These are phyloP conservation scores for Tuber aestivum DNA, from an alignment of 495 filamentous ascomycete species.

Conservation along the genomic window DNA sequence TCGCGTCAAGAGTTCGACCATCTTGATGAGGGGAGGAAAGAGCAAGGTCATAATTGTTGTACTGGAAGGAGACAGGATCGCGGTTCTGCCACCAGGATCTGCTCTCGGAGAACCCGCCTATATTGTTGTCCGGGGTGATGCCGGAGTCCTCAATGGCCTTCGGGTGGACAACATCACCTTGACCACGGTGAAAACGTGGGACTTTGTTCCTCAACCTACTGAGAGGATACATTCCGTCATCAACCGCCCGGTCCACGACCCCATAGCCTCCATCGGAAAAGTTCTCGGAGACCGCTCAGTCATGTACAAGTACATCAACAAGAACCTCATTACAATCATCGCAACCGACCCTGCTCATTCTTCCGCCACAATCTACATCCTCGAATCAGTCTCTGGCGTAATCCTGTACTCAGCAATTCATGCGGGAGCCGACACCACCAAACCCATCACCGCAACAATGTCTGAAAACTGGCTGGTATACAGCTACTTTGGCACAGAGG, in stretches of 20 bases:
- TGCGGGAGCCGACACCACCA: conserved; percentile 63
- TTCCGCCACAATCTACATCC: conserved; percentile 65
- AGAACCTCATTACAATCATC: conserved; percentile 75
- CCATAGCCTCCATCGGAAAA: conserved; percentile 88
- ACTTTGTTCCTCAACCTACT: conserved; percentile 60
- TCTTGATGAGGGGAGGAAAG: conserved; percentile 48
- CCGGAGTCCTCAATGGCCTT: conserved; percentile 59
- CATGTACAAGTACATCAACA: conserved; percentile 93
- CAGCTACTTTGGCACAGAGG: conserved; percentile 60
- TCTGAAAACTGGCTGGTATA: conserved; percentile 96
- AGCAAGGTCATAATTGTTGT: conserved; percentile 33
- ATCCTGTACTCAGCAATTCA: conserved; percentile 67
- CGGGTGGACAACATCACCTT: conserved; percentile 41
- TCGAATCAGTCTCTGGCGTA: conserved; percentile 80
- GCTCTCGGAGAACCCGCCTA: conserved; percentile 28
- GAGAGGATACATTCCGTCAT: conserved; percentile 63
- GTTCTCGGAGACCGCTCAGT: conserved; percentile 87
- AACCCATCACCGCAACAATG: conserved; percentile 68
- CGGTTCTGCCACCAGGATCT: conserved; percentile 26
- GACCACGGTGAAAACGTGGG: conserved; percentile 57
- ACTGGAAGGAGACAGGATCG: conserved; percentile 25
- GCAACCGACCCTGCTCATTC: conserved; percentile 53
- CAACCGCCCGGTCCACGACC: conserved; percentile 67
- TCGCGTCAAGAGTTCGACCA: conserved; percentile 47
- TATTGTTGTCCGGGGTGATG: conserved; percentile 58